A percentile compares a stretch with the other conserved stretches of the same genome.
phyloP scores from a whole-genome alignment of 1,284 basidiomycete genomes.

The Xerocomus minutiporus region DNA sequence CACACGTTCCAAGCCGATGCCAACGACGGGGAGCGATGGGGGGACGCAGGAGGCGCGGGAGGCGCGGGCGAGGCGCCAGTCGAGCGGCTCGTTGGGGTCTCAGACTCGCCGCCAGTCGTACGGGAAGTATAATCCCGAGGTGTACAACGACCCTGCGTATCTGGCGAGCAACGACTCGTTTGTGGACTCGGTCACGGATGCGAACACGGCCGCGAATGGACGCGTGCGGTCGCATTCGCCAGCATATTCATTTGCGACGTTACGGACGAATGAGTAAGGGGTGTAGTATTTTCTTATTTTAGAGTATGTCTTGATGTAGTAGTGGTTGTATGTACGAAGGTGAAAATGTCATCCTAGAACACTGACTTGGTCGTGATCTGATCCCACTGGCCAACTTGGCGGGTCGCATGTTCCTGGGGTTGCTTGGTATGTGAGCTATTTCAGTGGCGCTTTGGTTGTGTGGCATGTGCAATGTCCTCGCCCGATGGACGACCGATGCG shows the following conservation, averaged over 20 bases:
- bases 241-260: conserved; percentile 18
- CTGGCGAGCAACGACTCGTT: conserved; percentile 25
- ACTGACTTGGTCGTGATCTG: neutral
- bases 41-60: neutral
- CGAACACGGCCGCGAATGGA: conserved; percentile 25
- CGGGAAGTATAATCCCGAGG: conserved; percentile 19
- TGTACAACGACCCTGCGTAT: conserved; percentile 27
- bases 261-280: conserved; percentile 16
- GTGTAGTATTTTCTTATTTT: neutral
- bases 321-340: neutral
- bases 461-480: neutral
- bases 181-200: conserved; percentile 23
- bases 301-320: neutral
- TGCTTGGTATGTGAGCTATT: neutral
- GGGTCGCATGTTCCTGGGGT: no score
- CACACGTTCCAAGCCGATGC: conserved; percentile 10
- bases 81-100: conserved; percentile 24
- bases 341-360: neutral
- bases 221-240: conserved; percentile 21
- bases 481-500: no score
- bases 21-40: conserved; percentile 7
- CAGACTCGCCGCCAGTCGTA: conserved; percentile 19
- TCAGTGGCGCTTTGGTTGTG: neutral
- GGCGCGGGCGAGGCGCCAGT: conserved; percentile 9
- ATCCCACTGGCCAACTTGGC: neutral